A percentile compares a stretch with the other conserved stretches of the same genome.
These are phyloP conservation scores for Cryphonectria radicalis DNA, from an alignment of 2,329 filamentous ascomycete species.

Conservation along the genomic window DNA sequence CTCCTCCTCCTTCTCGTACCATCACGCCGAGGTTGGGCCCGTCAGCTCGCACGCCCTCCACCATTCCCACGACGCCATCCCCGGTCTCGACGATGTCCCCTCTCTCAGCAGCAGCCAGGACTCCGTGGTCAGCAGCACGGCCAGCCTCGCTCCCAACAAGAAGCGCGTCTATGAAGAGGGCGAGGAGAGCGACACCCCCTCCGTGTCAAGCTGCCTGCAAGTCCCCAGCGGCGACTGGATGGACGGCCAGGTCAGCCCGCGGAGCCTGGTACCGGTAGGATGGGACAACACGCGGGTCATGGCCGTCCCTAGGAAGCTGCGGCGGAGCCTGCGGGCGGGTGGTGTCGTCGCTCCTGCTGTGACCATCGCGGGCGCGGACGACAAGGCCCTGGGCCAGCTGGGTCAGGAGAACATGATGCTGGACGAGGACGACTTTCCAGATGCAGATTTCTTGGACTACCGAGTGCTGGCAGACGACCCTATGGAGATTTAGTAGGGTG, in stretches of 20 bases:
- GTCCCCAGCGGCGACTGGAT: slow-evolving; percentile 35
- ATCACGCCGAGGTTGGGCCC: neutral
- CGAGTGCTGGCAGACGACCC: slow-evolving; percentile 38
- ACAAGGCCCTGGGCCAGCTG: slow-evolving; percentile 28
- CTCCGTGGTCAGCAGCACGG: slow-evolving; percentile 46
- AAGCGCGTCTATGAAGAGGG: slow-evolving; percentile 56
- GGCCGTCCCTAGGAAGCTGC: slow-evolving; percentile 48
- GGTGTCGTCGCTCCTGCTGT: slow-evolving; percentile 26
- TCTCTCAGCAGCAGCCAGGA: slow-evolving; percentile 61
- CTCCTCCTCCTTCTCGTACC: slow-evolving; percentile 14
- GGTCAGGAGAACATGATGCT: slow-evolving; percentile 54
- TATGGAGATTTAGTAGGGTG: slow-evolving; percentile 44
- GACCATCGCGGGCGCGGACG: slow-evolving; percentile 32
- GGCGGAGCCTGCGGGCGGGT: slow-evolving; percentile 28
- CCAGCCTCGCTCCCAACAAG: slow-evolving; percentile 32
- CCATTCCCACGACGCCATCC: slow-evolving; percentile 34
- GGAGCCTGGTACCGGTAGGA: slow-evolving; percentile 43
- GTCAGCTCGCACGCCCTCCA: slow-evolving; percentile 31
- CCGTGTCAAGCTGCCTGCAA: slow-evolving; percentile 25
- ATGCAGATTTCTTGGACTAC: slow-evolving; percentile 67
- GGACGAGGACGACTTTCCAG: slow-evolving; percentile 62
- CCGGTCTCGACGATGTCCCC: slow-evolving; percentile 47
- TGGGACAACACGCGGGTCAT: slow-evolving; percentile 50
- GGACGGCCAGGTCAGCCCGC: slow-evolving; percentile 47
- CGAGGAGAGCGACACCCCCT: slow-evolving; percentile 39